Evolutionary conservation across 768 basidiomycete species (phyloP), one percentile per base, ranked within the genome.

Genomic region (Hypholoma sublateritium): DNA sequence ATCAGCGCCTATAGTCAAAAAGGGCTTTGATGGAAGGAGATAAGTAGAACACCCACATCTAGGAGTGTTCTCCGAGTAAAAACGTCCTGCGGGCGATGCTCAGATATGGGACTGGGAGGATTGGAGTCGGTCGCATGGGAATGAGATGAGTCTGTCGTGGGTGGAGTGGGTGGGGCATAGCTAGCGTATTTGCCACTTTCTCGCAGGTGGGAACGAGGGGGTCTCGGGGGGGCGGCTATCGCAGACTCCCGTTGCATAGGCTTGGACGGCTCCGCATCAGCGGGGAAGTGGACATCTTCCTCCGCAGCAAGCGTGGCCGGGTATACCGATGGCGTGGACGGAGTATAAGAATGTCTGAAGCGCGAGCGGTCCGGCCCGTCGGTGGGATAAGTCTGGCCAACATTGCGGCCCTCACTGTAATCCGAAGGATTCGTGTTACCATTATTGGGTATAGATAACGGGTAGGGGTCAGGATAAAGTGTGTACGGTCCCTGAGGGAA

Each of bases 301-400:
- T 71, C 70, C 36, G 70, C 69, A 22, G 77, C 76, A 14, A 83
- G 64, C 55, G 72, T 77, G 1, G 76, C 68, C 8, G 81, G 78
- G 59, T 82, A 81, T 25, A 81, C 74, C 0, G 83, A 82, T 46
- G 81, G 80, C 45, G 76, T 79, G 17, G 80, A 80, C 45, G 73
- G 76, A 41, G 76, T 67, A 24, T 68, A 62, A 3, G 76, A 79
- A 3, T 65, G 67, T 48, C 66, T 61, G 58, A 62, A 62, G 8
- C 57, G 64, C 28, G 53, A 32, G 51, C 41, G 49, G 35, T 51
- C 28, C 50, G 57, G 49, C 17, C 41, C 32, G 16, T 62, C 58
- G 28, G 44, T 54, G 13, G 60, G 41, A 54, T 61, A 59, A 21
- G 58, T 60, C 28, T 55, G 35, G 34, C 55, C 60, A 36, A 57